Conservation (phyloP, 1,139 yeast genomes). For the Candida mesenterica region DNA sequence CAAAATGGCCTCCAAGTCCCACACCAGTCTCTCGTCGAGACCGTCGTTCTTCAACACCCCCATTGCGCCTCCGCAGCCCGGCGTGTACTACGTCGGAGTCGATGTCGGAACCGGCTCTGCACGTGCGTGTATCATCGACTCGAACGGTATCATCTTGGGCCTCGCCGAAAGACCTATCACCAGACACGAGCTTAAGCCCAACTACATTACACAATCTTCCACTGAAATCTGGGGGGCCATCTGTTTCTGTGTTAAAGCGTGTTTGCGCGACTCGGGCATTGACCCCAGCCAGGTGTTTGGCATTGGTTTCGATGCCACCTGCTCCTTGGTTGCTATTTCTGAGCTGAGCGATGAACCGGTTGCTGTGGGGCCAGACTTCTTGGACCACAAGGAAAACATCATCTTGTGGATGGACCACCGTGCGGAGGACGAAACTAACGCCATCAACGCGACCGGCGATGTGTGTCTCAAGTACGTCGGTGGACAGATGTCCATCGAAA, state of each 20-base stretch:
- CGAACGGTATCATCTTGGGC: conserved; percentile 77
- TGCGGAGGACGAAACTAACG: conserved; percentile 81
- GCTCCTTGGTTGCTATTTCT: conserved; percentile 82
- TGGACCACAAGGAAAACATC: conserved; percentile 71
- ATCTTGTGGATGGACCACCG: conserved; percentile 98
- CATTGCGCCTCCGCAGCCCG: conserved; percentile 45
- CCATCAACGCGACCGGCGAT: conserved; percentile 78
- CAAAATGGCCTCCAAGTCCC: conserved; percentile 19
- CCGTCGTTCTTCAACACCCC: conserved; percentile 40
- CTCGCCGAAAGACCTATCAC: conserved; percentile 77
- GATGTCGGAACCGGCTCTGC: conserved; percentile 99
- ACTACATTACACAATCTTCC: conserved; percentile 78
- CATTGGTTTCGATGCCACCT: conserved; percentile 95
- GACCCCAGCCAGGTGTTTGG: conserved; percentile 70
- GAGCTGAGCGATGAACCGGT: conserved; percentile 68
- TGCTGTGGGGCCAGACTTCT: conserved; percentile 90
- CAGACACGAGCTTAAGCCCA: conserved; percentile 70
- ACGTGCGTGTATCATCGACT: conserved; percentile 87
- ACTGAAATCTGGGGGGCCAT: conserved; percentile 93
- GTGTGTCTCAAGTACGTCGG: conserved; percentile 87
- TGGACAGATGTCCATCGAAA: conserved; percentile 95
- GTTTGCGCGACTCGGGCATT: conserved; percentile 71
- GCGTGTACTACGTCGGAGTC: conserved; percentile 78
- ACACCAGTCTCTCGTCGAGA: conserved; percentile 40
- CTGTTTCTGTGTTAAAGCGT: conserved; percentile 74